Conservation (phyloP, 192 early-diverging fungal genomes). For the Cladochytrium replicatum region DNA sequence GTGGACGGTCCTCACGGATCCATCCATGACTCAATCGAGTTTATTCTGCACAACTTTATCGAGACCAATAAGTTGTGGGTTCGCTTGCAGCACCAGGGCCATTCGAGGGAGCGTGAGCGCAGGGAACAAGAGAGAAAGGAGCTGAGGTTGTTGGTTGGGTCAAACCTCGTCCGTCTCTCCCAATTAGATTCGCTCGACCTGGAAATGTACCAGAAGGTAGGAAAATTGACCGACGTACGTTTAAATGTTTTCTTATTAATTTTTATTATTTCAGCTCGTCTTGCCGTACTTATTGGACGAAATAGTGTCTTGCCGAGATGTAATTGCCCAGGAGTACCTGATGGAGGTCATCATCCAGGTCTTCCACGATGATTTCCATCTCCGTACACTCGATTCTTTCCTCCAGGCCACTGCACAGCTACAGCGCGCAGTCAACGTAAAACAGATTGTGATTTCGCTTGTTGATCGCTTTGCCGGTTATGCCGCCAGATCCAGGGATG, state of each 20-base stretch:
- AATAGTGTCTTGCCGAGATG: conserved; percentile 92
- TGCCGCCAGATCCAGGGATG: conserved; percentile 59
- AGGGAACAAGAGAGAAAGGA: conserved; percentile 94
- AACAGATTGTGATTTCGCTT: conserved; percentile 89
- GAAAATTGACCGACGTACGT: background rate
- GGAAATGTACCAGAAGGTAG: conserved; percentile 64
- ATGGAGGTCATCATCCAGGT: conserved; percentile 99
- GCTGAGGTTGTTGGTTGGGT: conserved; percentile 89
- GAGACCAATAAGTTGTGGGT: conserved; percentile 99
- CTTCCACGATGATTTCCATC: conserved; percentile 94
- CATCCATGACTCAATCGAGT: conserved; percentile 85
- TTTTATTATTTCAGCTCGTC: conserved; percentile 42
- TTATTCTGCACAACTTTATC: conserved; percentile 94
- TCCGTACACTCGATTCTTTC: conserved; percentile 79
- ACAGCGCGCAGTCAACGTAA: conserved; percentile 89
- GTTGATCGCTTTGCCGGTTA: conserved; percentile 90
- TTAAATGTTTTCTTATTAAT: background rate
- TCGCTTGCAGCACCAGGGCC: conserved; percentile 92
- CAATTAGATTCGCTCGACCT: conserved; percentile 84
- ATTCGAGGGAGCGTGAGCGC: conserved; percentile 85
- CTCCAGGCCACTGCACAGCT: conserved; percentile 85
- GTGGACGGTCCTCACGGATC: conserved; percentile 63
- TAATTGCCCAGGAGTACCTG: conserved; percentile 98
- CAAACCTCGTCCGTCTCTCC: conserved; percentile 87
- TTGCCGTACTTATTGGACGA: conserved; percentile 90